Base-by-base conservation (phyloP, 192 early-diverging fungal species). In the Coemansia sp. region DNA sequence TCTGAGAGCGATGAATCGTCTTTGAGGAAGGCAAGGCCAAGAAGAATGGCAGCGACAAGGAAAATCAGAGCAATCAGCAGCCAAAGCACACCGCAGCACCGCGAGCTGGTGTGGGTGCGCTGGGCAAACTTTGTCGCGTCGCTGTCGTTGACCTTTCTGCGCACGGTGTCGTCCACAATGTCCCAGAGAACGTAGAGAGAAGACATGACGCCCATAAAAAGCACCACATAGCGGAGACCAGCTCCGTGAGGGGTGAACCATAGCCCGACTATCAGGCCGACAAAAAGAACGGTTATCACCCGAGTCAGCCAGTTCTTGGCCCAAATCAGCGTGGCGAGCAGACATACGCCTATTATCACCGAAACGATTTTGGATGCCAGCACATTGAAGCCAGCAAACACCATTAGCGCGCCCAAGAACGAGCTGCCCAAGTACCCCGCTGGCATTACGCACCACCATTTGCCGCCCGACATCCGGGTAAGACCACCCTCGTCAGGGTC, bases 151-250 rank as follows among this genome's bases (percentile, higher is more conserved):
- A 93, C 91, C 81, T 96, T 97, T 53, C 93, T 84, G 64, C 90
- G 83, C 4, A 97, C 86, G 14, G 95, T 85, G 85, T 98, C 96
- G 51, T 99, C 97, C 58, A 98, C 75, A 76, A 98, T 98, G 81
- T 99, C 97, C 91, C 95, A 95, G 33, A 96, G 86, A 58, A 91
- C 90, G 73, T 99, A 99, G 36, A 97, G 84, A 32, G 92, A 90
- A 3, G 88, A 91, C 97, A 99, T 99, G 15, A 94, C 91, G 37
- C 95, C 97, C 65, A 98, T 85, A 76, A 98, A 98, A 4, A 97
- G 85, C 11, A 97, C 92, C 72, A 97, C 93, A 70, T 97, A 98
- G 38, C 91, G 85, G 6, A 98, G 86, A 36, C 91, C 92, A 17
- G 76, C 75, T 1, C 90, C 91, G 32, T 86, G 81, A 2, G 90